A percentile compares a stretch with the other conserved stretches of the same genome.
These are phyloP conservation scores for Berberis vulgaris DNA, from an alignment of 164 flowering plant species.

Conservation along the genomic window DNA sequence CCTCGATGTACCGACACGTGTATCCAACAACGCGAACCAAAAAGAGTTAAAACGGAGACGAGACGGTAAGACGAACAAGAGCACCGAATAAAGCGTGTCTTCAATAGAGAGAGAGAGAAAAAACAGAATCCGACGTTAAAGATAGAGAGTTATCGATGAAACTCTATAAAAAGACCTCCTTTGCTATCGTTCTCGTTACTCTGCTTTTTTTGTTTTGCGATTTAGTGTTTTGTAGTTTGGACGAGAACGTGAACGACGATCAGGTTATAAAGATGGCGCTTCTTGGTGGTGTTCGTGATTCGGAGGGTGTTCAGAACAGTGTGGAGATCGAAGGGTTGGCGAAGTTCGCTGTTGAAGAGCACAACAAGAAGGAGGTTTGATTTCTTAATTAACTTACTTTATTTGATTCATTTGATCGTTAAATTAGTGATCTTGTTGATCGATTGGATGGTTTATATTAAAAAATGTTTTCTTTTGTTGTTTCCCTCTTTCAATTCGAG, in stretches of 20 bases:
- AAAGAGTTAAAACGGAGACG: not conserved
- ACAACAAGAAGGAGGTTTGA: slow-evolving; percentile 54
- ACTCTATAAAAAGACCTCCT: not conserved
- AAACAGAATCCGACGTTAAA: too few relatives aligned
- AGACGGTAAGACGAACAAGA: not conserved
- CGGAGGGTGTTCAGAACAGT: slow-evolving; percentile 25
- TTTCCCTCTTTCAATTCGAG: too few relatives aligned
- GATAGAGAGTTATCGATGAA: not conserved
- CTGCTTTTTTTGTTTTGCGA: not conserved
- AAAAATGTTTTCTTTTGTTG: too few relatives aligned
- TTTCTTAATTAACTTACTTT: too few relatives aligned
- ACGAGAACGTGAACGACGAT: not conserved
- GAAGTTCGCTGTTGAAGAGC: slow-evolving; percentile 53
- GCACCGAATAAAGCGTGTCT: not conserved
- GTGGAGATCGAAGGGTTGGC: slow-evolving; percentile 33
- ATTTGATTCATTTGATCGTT: too few relatives aligned
- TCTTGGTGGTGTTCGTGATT: slow-evolving; percentile 24
- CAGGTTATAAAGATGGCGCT: not conserved
- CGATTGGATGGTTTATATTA: too few relatives aligned
- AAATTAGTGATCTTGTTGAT: too few relatives aligned
- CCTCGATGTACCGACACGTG: too few relatives aligned
- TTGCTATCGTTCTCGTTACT: not conserved
- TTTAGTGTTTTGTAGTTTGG: not conserved
- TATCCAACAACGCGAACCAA: not conserved
- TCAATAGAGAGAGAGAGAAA: not conserved